Evolutionary conservation across 2,329 filamentous ascomycete species (phyloP).

Genomic region (Shiraia bambusicola): DNA sequence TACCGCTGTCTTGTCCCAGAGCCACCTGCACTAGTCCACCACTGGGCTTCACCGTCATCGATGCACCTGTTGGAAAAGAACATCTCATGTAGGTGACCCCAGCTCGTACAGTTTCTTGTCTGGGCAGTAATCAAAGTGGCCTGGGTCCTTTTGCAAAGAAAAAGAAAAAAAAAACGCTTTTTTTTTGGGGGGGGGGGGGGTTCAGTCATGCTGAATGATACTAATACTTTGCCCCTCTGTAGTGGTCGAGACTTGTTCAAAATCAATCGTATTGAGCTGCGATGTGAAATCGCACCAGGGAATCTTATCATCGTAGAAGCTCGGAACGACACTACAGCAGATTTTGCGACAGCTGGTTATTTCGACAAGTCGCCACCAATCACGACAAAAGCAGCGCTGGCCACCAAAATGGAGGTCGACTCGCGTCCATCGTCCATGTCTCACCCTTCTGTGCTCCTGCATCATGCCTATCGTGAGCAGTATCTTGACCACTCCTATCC

Average conservation of each 20-base stretch:
- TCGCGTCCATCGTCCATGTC: constrained; percentile 20
- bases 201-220: constrained; percentile 3
- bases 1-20: constrained; percentile 34
- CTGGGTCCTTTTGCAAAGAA: no score
- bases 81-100: constrained; percentile 36
- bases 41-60: constrained; percentile 34
- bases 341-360: constrained; percentile 20
- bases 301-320: constrained; percentile 31
- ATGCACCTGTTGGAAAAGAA: constrained; percentile 28
- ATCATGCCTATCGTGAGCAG: constrained; percentile 17
- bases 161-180: no score
- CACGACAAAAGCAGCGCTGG: constrained; percentile 5
- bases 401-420: constrained; percentile 33
- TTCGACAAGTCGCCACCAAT: constrained; percentile 20
- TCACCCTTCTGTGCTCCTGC: constrained; percentile 15
- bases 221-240: constrained; percentile 1
- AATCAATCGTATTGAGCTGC: constrained; percentile 42
- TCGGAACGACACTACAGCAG: constrained; percentile 22
- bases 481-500: constrained; percentile 18
- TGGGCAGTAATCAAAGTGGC: no score
- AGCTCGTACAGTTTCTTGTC: no score
- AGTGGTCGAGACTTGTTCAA: constrained; percentile 45
- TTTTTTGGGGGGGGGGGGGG: not conserved
- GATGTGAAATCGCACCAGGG: constrained; percentile 33
- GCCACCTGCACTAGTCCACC: constrained; percentile 31